Conservation (phyloP, 2,329 filamentous ascomycete genomes). For the Ophiocordyceps camponoti-saundersi region DNA sequence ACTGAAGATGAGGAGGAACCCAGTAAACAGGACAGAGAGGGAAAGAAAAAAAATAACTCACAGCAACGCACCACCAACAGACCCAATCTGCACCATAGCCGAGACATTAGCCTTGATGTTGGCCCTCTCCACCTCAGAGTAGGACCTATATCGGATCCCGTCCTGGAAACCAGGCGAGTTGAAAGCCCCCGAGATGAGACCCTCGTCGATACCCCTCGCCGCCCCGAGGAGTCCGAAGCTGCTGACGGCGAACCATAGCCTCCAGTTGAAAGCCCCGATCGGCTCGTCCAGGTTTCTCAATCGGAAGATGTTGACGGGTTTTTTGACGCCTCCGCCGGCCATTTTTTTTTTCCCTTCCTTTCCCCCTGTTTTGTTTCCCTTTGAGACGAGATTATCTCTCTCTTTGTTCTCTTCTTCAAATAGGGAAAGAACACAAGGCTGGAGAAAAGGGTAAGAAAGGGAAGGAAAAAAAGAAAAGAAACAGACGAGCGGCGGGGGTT, state of each 20-base stretch:
- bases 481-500: too few species aligned
- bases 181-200: conserved; percentile 57
- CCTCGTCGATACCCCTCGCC: conserved; percentile 65
- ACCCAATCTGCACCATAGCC: conserved; percentile 68
- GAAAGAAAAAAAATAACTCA: conserved; percentile 9
- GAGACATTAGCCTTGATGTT: conserved; percentile 63
- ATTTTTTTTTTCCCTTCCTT: too few species aligned
- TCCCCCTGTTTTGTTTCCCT: too few species aligned
- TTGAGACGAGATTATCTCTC: too few species aligned
- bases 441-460: too few species aligned
- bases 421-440: too few species aligned
- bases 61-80: conserved; percentile 51
- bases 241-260: conserved; percentile 59
- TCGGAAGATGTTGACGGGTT: conserved; percentile 46
- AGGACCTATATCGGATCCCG: conserved; percentile 38
- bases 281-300: conserved; percentile 48
- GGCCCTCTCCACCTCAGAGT: conserved; percentile 34
- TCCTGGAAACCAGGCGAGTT: conserved; percentile 46
- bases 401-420: background rate
- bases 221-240: conserved; percentile 62
- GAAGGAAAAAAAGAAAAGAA: too few species aligned
- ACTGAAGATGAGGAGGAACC: too few species aligned
- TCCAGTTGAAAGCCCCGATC: conserved; percentile 58
- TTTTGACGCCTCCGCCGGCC: conserved; percentile 31
- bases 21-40: background rate